Evolutionary conservation across 306 rosid genomes (phyloP), one percentile per base, ranked within the genome.

Genomic region (Potentilla sterilis): DNA sequence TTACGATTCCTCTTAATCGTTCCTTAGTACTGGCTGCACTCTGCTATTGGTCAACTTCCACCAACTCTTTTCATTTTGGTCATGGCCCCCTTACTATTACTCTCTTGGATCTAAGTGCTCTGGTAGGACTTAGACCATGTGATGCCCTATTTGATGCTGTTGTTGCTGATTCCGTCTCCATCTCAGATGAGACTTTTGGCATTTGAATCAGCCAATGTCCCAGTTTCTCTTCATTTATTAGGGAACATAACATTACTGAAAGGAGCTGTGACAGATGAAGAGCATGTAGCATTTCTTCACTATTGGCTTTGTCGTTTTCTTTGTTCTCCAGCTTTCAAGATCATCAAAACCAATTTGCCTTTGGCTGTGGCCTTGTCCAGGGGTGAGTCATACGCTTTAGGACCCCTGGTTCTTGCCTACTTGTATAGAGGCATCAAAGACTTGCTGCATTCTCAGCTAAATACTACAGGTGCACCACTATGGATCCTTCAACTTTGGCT

Each of bases 401-500:
- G 74, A 49, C 74, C 74, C 61, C 32, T 48, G 18, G 62, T 70
- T 70, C 74, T 70, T 49, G 74, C 46, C 7, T 49, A 48, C 62
- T 70, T 70, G 62, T 70, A 70, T 70, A 70, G 74, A 49, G 62
- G 74, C 43, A 70, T 70, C 43, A 70, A 48, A 3, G 74, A 70
- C 62, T 48, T 70, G 19, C 43, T 70, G 38, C 58, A 32, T 32
- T 70, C 74, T 18, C 61, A 49, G 44, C 13, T 70, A 6, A 14
- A 21, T 32, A 19, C 61, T 48, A 7, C 62, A 0, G 62, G 62
- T 34, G 74, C 62, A 48, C 74, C 74, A 2, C 11, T 70, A 18
- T 49, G 74, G 74, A 70, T 70, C 34, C 74, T 70, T 48, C 74
- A 70, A 70, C 74, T 70, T 18, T 70, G 74, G 74, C 59, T 70